Evolutionary conservation across 1,284 basidiomycete genomes (phyloP).

Genomic region (Bjerkandera adusta): DNA sequence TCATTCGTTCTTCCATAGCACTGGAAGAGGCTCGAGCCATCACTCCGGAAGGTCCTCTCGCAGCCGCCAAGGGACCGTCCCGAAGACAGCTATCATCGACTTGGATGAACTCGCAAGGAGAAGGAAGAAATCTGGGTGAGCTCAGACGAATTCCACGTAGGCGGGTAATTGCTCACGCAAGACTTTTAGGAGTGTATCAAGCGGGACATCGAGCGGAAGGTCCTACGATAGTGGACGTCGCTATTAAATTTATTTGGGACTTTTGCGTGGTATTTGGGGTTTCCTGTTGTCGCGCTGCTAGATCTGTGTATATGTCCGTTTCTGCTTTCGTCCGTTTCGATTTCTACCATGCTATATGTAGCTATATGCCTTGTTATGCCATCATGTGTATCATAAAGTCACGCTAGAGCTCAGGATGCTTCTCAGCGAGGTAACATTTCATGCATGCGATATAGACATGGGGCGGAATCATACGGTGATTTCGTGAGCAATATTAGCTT

Average conservation of each 20-base stretch:
- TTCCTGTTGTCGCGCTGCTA: too few relatives aligned
- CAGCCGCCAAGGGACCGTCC: conserved; percentile 8
- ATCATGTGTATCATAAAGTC: too few relatives aligned
- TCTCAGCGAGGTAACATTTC: too few relatives aligned
- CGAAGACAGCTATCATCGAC: conserved; percentile 11
- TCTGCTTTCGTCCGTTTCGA: too few relatives aligned
- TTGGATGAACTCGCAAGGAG: conserved; percentile 10
- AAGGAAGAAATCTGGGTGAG: conserved; percentile 9
- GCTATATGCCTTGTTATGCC: neutral
- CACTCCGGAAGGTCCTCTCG: conserved; percentile 9
- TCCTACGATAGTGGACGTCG: conserved; percentile 10
- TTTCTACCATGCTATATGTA: neutral
- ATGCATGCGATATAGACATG: too few relatives aligned
- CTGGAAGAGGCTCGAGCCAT: conserved; percentile 1
- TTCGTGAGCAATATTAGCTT: too few relatives aligned
- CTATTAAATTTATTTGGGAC: conserved; percentile 3
- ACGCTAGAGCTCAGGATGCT: too few relatives aligned
- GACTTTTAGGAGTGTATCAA: conserved; percentile 10
- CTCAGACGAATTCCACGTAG: neutral
- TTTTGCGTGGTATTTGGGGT: neutral
- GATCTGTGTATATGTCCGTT: too few relatives aligned
- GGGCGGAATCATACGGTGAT: too few relatives aligned
- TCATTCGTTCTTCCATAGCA: neutral
- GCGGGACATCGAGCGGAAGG: conserved; percentile 14
- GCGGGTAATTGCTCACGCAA: neutral